Percentiles rank a stretch among this genome's conserved stretches.
Conservation (phyloP, 2,329 filamentous ascomycete genomes). For the Botrytis sinoallii region DNA sequence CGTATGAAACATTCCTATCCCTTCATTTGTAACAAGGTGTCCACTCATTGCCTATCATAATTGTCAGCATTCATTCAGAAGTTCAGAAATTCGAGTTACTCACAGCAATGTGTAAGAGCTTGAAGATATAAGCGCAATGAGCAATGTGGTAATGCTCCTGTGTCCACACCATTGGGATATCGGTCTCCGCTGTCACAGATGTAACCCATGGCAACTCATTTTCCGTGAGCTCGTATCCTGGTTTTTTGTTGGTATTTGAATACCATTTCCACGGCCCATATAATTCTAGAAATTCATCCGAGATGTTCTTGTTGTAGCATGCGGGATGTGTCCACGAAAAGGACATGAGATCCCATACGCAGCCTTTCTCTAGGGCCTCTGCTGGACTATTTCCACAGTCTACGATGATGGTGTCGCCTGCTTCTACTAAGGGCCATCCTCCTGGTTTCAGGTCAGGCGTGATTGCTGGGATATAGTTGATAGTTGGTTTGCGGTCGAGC, state of each 20-base stretch:
- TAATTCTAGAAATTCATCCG: not conserved
- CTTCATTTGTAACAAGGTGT: not conserved
- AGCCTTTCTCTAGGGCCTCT: constrained; percentile 13
- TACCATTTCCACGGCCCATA: not conserved
- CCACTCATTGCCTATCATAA: not conserved
- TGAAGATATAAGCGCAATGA: not conserved
- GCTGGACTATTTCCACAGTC: constrained; percentile 16
- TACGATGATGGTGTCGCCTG: not conserved
- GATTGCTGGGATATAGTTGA: constrained; percentile 2
- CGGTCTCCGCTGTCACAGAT: not conserved
- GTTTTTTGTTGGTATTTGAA: not conserved
- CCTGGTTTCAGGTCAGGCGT: not conserved
- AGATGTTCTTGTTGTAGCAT: constrained; percentile 14
- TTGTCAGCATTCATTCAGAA: not conserved
- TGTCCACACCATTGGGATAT: not conserved
- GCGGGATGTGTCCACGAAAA: constrained; percentile 14
- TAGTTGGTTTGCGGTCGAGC: not conserved
- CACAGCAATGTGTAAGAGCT: constrained; percentile 1
- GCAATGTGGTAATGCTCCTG: not conserved
- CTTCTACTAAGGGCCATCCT: not conserved
- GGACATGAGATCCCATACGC: constrained; percentile 18
- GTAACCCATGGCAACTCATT: not conserved
- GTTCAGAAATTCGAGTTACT: not conserved
- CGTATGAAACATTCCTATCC: not conserved
- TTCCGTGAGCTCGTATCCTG: not conserved